A percentile compares a stretch with the other conserved stretches of the same genome.
Conservation (phyloP, 106 monocot species). For the Dioscorea zingiberensis region DNA sequence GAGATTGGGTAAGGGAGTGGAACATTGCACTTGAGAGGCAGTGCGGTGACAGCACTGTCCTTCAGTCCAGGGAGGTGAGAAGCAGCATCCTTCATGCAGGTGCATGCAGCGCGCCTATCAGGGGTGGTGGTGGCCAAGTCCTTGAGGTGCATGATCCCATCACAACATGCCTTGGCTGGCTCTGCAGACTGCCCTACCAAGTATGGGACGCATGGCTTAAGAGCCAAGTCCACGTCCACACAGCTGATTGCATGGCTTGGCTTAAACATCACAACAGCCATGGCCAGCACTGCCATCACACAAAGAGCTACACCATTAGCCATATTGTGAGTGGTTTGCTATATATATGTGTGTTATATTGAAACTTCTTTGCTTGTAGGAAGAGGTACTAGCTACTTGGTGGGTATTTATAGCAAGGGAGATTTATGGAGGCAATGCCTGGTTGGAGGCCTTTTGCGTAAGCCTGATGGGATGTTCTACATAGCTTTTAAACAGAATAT, state of each 20-base stretch:
- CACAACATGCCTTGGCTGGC: slow-evolving; percentile 2
- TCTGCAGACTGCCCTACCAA: neutral
- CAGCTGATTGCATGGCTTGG: neutral
- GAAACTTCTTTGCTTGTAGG: neutral
- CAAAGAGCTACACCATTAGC: neutral
- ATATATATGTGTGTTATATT: neutral
- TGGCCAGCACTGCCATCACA: neutral
- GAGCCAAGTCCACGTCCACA: neutral
- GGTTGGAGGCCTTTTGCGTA: neutral
- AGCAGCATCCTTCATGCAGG: slow-evolving; percentile 7
- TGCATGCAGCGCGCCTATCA: slow-evolving; percentile 5
- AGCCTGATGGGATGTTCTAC: no score
- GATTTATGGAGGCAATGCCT: neutral
- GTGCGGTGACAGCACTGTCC: neutral
- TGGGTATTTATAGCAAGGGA: neutral
- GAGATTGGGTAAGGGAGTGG: slow-evolving; percentile 10
- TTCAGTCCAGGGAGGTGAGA: slow-evolving; percentile 3
- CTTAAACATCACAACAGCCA: neutral
- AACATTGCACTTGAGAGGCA: slow-evolving; percentile 11
- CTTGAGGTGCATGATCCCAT: slow-evolving; percentile 4
- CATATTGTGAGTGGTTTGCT: neutral
- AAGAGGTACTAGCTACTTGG: neutral
- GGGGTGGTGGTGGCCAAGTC: neutral
- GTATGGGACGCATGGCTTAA: neutral
- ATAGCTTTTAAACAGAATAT: neutral